phyloP scores from a whole-genome alignment of 345 rosid species.

The Syzygium grande region DNA sequence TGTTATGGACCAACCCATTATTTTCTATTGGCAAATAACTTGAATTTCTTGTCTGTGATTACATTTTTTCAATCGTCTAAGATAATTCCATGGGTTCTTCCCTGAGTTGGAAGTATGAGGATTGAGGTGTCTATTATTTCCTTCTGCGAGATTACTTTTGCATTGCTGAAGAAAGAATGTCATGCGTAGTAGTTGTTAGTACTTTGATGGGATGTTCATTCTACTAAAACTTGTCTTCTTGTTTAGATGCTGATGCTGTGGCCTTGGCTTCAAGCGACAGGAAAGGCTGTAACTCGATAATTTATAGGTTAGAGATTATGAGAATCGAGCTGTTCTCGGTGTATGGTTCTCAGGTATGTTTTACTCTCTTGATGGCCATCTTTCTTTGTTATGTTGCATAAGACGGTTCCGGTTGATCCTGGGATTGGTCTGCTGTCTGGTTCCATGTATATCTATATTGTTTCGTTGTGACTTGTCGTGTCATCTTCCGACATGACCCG shows the following conservation, averaged over 20 bases:
- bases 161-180: neutral
- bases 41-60: neutral
- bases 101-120: neutral
- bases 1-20: neutral
- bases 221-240: neutral
- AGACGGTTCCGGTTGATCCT: neutral
- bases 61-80: neutral
- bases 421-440: neutral
- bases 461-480: neutral
- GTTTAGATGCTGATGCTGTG: slow-evolving; percentile 47
- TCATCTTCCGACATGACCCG: neutral
- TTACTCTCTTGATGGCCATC: slow-evolving; percentile 4
- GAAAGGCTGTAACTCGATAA: slow-evolving; percentile 35
- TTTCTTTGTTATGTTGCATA: neutral
- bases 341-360: slow-evolving; percentile 70
- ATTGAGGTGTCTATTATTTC: neutral
- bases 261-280: slow-evolving; percentile 31
- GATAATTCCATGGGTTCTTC: neutral
- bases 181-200: neutral
- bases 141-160: neutral
- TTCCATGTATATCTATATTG: neutral
- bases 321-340: slow-evolving; percentile 76
- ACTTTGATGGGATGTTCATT: neutral
- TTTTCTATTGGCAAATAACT: neutral
- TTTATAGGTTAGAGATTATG: slow-evolving; percentile 72